Conservation (phyloP, 2,329 filamentous ascomycete species). For the Aspergillus calidoustus region DNA sequence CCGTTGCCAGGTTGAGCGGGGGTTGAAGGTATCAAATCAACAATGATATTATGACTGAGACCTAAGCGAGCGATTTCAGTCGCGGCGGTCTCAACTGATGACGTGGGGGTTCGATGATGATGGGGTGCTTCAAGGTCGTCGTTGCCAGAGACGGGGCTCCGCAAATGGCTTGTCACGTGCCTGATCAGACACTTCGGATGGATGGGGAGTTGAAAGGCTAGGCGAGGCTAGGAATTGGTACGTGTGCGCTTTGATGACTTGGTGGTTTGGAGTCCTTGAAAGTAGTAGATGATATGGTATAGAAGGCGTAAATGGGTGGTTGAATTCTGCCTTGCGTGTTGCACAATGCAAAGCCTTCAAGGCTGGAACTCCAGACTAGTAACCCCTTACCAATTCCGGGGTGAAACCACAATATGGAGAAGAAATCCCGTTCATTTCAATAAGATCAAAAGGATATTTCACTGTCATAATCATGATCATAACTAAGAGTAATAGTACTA, state of each 20-base stretch:
- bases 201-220: not conserved
- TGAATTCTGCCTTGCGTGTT: not conserved
- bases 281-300: not conserved
- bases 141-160: constrained; percentile 14
- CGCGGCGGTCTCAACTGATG: not conserved
- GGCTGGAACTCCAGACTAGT: not conserved
- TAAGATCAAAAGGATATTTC: not conserved
- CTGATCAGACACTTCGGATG: not conserved
- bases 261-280: not conserved
- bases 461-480: constrained; percentile 15
- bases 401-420: not conserved
- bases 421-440: not conserved
- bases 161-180: constrained; percentile 24
- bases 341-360: no score
- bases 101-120: not conserved
- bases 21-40: not conserved
- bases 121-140: constrained; percentile 4
- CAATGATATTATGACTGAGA: not conserved
- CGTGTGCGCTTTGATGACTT: not conserved
- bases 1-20: not conserved
- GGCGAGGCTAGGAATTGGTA: not conserved
- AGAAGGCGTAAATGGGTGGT: not conserved
- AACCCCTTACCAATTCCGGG: not conserved
- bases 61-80: not conserved
- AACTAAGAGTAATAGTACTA: constrained; percentile 20